phyloP scores from a whole-genome alignment of 2,329 filamentous ascomycete genomes.

The Ceratocystis alfenasii region DNA sequence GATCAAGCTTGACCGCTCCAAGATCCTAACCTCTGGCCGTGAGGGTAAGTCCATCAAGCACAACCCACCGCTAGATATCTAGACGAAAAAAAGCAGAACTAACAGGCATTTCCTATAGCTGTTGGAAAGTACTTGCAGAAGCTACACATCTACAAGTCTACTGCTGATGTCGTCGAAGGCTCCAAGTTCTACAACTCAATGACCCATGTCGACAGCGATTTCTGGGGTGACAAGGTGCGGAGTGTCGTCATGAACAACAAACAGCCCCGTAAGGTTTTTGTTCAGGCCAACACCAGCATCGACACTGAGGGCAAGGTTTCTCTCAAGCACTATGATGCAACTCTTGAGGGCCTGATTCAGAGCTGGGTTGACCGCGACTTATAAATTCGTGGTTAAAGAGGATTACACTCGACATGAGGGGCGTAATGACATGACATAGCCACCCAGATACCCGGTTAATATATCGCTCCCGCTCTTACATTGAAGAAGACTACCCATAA shows the following conservation, averaged over 20 bases:
- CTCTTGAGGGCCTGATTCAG: slow-evolving; percentile 66
- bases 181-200: slow-evolving; percentile 70
- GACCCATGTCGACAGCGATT: slow-evolving; percentile 68
- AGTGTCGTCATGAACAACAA: slow-evolving; percentile 64
- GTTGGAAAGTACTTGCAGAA: slow-evolving; percentile 83
- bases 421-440: background rate
- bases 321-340: slow-evolving; percentile 77
- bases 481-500: background rate
- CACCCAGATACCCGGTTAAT: slow-evolving; percentile 15
- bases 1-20: slow-evolving; percentile 70
- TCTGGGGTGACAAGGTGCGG: slow-evolving; percentile 71
- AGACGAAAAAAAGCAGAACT: slow-evolving; percentile 22
- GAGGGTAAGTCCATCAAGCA: slow-evolving; percentile 37
- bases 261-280: slow-evolving; percentile 80
- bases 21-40: slow-evolving; percentile 74
- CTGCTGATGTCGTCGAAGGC: slow-evolving; percentile 70
- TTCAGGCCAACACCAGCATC: slow-evolving; percentile 79
- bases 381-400: slow-evolving; percentile 26
- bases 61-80: background rate
- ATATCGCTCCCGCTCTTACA: background rate
- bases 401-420: background rate
- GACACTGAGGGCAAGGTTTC: slow-evolving; percentile 57
- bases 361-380: slow-evolving; percentile 59
- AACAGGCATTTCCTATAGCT: slow-evolving; percentile 34
- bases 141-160: slow-evolving; percentile 83